A percentile compares a stretch with the other conserved stretches of the same genome.
phyloP scores from a whole-genome alignment of 2,329 filamentous ascomycete species.

The Sarocladiaceae sp. region DNA sequence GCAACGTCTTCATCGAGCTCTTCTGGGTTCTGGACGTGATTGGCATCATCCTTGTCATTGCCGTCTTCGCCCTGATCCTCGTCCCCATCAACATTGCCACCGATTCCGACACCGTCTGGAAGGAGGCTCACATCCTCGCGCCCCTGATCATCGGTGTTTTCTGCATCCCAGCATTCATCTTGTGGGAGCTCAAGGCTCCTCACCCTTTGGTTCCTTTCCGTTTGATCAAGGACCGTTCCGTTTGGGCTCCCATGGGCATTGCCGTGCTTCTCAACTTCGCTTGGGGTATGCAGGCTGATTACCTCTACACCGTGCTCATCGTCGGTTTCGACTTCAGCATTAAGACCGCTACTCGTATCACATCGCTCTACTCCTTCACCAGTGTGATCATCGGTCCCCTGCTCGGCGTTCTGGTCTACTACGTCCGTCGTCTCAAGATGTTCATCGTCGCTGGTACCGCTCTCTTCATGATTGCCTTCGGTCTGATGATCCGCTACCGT shows the following conservation, averaged over 20 bases:
- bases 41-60: conserved; percentile 41
- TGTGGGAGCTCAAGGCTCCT: conserved; percentile 43
- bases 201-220: conserved; percentile 56
- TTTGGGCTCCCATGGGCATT: conserved; percentile 60
- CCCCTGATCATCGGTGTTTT: conserved; percentile 41
- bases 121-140: conserved; percentile 33
- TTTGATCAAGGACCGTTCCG: conserved; percentile 58
- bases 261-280: conserved; percentile 51
- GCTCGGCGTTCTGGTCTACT: conserved; percentile 53
- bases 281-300: conserved; percentile 62
- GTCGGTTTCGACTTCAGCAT: conserved; percentile 58
- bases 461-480: conserved; percentile 62
- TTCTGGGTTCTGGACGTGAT: conserved; percentile 43
- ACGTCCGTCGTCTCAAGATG: conserved; percentile 55
- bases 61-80: conserved; percentile 41
- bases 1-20: conserved; percentile 31
- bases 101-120: conserved; percentile 32
- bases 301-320: conserved; percentile 57
- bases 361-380: conserved; percentile 52
- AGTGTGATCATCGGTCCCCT: conserved; percentile 55
- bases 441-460: conserved; percentile 58
- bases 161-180: conserved; percentile 46
- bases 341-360: conserved; percentile 53
- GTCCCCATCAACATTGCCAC: conserved; percentile 42
- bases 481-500: conserved; percentile 60